Conservation (phyloP, 1,139 yeast genomes). For the Candida sp. region DNA sequence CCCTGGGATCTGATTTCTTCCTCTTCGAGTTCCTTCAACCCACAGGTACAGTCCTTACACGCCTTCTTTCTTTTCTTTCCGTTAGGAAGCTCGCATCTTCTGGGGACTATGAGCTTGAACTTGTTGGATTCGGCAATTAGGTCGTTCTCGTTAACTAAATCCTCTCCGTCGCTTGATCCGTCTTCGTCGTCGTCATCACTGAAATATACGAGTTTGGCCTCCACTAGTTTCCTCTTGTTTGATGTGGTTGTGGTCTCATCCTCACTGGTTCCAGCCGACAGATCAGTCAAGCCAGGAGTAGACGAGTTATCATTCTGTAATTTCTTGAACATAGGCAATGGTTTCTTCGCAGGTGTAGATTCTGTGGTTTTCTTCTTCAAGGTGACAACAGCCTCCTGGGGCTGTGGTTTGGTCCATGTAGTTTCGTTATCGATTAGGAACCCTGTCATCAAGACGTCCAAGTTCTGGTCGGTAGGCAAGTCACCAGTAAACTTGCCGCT, state of each 20-base stretch:
- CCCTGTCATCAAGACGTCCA: constrained; percentile 69
- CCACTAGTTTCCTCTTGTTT: constrained; percentile 48
- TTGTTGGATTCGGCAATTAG: constrained; percentile 33
- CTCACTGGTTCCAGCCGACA: constrained; percentile 35
- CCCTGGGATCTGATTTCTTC: constrained; percentile 54
- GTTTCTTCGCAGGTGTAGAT: constrained; percentile 14
- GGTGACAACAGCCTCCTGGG: constrained; percentile 22
- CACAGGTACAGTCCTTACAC: constrained; percentile 98
- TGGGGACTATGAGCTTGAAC: constrained; percentile 47
- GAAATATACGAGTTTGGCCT: constrained; percentile 54
- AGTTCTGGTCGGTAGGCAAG: constrained; percentile 51
- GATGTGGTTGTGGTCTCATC: constrained; percentile 36
- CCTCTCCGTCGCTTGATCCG: constrained; percentile 33
- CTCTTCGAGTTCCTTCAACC: constrained; percentile 83
- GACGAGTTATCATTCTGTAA: constrained; percentile 13
- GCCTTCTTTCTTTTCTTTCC: constrained; percentile 82
- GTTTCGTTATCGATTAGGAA: constrained; percentile 45
- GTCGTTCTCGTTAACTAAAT: constrained; percentile 46
- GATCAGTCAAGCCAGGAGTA: constrained; percentile 42
- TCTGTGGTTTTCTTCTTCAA: constrained; percentile 10
- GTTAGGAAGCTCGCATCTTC: constrained; percentile 50
- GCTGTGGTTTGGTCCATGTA: constrained; percentile 51
- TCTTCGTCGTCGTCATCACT: constrained; percentile 44
- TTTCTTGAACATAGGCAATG: constrained; percentile 32
- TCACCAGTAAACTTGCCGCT: constrained; percentile 60